A percentile compares a stretch with the other conserved stretches of the same genome.
Conservation (phyloP, 2,329 filamentous ascomycete species). For the Phialophora expanda region DNA sequence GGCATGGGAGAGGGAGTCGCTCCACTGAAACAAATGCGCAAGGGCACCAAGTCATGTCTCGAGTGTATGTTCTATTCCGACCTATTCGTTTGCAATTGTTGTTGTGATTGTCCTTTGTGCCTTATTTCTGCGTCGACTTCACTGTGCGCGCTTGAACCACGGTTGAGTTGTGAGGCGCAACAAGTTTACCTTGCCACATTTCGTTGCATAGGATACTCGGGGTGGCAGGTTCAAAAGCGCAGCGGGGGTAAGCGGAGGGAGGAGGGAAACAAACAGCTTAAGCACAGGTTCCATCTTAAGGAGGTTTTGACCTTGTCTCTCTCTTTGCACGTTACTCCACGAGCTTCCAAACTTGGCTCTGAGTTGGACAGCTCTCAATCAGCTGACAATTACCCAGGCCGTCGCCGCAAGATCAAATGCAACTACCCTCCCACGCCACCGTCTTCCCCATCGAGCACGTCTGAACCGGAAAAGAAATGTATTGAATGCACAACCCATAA, state of each 20-base stretch:
- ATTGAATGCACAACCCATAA: slow-evolving; percentile 34
- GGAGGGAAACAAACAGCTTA: background rate
- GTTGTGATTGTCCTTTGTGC: background rate
- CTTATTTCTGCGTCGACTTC: background rate
- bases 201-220: background rate
- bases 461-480: slow-evolving; percentile 24
- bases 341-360: background rate
- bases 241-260: no score
- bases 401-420: slow-evolving; percentile 40
- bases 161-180: background rate
- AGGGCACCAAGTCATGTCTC: slow-evolving; percentile 38
- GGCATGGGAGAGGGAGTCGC: background rate
- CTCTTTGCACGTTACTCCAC: background rate
- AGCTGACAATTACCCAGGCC: slow-evolving; percentile 27
- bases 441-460: background rate
- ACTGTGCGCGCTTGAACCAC: background rate
- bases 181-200: background rate
- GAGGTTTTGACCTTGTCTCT: background rate
- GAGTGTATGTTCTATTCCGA: slow-evolving; percentile 33
- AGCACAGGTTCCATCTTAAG: background rate
- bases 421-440: slow-evolving; percentile 25
- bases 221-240: background rate
- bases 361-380: background rate
- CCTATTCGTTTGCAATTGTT: background rate
- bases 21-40: slow-evolving; percentile 33